Percentiles rank a stretch among this genome's conserved stretches.
Evolutionary conservation across 176 grass and related monocot species (phyloP).

Genomic region (Aegilops umbellulata): DNA sequence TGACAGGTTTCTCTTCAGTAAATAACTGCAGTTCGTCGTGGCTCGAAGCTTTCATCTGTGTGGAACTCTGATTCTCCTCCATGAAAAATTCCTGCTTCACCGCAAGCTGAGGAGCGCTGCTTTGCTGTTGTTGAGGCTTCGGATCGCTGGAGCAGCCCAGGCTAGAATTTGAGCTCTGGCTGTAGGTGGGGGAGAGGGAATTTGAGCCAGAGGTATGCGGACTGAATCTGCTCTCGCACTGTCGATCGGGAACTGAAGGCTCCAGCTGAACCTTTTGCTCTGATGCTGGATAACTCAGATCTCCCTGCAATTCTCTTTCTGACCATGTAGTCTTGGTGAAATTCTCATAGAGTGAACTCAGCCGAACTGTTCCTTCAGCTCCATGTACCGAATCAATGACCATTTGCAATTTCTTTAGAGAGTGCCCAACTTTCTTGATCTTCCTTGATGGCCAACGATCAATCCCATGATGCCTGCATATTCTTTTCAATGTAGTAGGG

Average conservation of each 20-base stretch:
- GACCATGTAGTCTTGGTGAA: conserved; percentile 78
- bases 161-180: conserved; percentile 80
- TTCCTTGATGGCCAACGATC: conserved; percentile 94
- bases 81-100: conserved; percentile 51
- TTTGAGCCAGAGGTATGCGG: conserved; percentile 62
- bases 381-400: conserved; percentile 91
- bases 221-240: conserved; percentile 45
- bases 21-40: conserved; percentile 26
- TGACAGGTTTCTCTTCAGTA: conserved; percentile 38
- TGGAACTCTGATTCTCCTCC: conserved; percentile 59
- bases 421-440: conserved; percentile 96
- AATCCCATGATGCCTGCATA: conserved; percentile 95
- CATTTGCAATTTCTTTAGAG: conserved; percentile 90
- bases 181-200: conserved; percentile 65
- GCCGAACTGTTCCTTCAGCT: conserved; percentile 62
- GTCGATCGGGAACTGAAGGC: conserved; percentile 35
- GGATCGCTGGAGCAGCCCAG: conserved; percentile 53
- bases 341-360: conserved; percentile 87
- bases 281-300: conserved; percentile 30
- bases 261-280: conserved; percentile 52
- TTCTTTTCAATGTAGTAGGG: conserved; percentile 95
- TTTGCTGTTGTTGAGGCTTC: conserved; percentile 46
- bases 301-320: conserved; percentile 45
- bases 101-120: conserved; percentile 28
- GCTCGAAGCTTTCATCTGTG: conserved; percentile 19